phyloP scores from a whole-genome alignment of 495 filamentous ascomycete genomes.

The Penicillium flavigenum region DNA sequence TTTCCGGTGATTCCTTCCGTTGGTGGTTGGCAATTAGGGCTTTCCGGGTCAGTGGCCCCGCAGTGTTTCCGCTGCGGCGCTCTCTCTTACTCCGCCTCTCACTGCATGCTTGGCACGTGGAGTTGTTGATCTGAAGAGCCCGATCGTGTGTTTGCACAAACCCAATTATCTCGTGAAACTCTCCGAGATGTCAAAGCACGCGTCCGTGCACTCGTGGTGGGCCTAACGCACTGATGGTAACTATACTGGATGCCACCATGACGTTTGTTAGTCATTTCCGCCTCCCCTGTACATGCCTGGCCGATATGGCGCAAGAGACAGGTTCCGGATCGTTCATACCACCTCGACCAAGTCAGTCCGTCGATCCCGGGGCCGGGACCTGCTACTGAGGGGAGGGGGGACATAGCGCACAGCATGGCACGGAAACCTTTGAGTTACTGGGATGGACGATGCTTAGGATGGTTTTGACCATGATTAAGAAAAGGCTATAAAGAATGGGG shows the following conservation, averaged over 20 bases:
- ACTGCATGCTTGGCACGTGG: neutral
- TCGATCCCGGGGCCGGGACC: no score
- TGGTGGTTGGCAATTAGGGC: no score
- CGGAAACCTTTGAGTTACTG: neutral
- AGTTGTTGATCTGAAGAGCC: neutral
- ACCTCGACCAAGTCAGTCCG: neutral
- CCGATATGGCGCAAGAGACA: neutral
- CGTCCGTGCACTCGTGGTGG: neutral
- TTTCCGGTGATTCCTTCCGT: no score
- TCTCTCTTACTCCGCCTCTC: neutral
- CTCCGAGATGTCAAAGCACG: neutral
- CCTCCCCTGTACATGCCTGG: no score
- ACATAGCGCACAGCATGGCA: neutral
- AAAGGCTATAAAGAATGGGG: neutral
- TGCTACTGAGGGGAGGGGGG: neutral
- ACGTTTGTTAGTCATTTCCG: no score
- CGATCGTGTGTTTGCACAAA: neutral
- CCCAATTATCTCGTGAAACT: neutral
- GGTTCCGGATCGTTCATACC: neutral
- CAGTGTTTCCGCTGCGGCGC: neutral
- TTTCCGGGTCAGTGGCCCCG: no score
- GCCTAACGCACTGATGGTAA: no score
- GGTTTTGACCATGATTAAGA: neutral
- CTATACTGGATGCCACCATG: no score
- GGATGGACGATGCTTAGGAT: neutral